Percentiles rank a stretch among this genome's conserved stretches.
Conservation (phyloP, 2,329 filamentous ascomycete species). For the Clarireedia paspali region DNA sequence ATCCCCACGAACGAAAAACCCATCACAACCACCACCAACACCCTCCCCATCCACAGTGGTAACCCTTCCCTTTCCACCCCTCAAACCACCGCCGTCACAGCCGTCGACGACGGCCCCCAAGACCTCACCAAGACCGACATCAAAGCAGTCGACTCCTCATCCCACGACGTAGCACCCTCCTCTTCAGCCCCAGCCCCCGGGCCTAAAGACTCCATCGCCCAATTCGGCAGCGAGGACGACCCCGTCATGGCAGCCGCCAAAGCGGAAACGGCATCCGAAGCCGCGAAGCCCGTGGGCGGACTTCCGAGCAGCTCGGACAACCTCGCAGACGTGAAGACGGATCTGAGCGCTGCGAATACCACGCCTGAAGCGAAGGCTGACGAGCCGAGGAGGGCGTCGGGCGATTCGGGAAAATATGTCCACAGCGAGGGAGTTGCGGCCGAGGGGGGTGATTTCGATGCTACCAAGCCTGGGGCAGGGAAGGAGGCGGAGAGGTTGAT, state of each 20-base stretch:
- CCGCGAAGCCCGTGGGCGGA: neutral
- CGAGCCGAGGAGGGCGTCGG: slow-evolving; percentile 41
- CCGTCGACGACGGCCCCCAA: too few species aligned
- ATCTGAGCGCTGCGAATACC: neutral
- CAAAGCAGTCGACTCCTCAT: neutral
- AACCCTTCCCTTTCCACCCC: too few species aligned
- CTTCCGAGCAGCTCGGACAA: neutral
- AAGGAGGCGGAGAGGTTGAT: slow-evolving; percentile 54
- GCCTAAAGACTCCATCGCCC: neutral
- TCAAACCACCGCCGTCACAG: neutral
- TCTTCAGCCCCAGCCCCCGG: neutral
- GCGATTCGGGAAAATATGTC: slow-evolving; percentile 37
- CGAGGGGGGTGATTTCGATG: slow-evolving; percentile 63
- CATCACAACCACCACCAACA: neutral
- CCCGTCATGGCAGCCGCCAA: neutral
- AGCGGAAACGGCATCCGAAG: neutral
- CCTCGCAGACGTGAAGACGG: neutral
- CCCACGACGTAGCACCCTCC: neutral
- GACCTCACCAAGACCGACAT: neutral
- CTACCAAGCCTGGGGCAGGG: slow-evolving; percentile 54
- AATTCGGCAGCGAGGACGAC: neutral
- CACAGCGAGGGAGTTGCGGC: slow-evolving; percentile 50
- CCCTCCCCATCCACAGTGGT: neutral
- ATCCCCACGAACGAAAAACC: neutral
- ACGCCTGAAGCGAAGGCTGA: slow-evolving; percentile 24